Conservation (phyloP, 345 rosid species). For the Orychophragmus violaceus region DNA sequence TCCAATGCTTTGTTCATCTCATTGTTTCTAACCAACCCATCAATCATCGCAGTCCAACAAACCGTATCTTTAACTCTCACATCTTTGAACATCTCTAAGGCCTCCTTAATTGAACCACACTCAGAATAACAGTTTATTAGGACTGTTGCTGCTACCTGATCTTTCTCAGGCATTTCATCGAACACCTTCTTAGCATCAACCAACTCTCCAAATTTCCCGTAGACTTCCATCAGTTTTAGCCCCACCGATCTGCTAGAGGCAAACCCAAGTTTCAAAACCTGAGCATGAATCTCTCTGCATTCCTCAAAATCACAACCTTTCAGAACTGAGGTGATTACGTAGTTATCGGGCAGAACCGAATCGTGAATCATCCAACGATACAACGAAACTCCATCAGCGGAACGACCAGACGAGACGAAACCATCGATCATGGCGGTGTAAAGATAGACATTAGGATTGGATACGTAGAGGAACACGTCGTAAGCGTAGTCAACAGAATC, state of each 20-base stretch:
- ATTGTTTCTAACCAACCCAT: slow-evolving; percentile 51
- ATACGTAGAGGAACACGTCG: slow-evolving; percentile 37
- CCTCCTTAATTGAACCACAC: slow-evolving; percentile 39
- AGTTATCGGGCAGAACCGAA: slow-evolving; percentile 44
- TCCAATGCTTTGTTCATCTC: slow-evolving; percentile 54
- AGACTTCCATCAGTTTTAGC: slow-evolving; percentile 41
- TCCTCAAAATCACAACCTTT: slow-evolving; percentile 42
- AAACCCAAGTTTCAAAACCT: slow-evolving; percentile 51
- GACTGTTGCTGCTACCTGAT: slow-evolving; percentile 48
- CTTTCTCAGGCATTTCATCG: slow-evolving; percentile 51
- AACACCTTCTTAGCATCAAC: slow-evolving; percentile 38
- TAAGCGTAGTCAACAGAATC: slow-evolving; percentile 41
- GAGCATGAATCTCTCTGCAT: slow-evolving; percentile 49
- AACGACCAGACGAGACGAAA: slow-evolving; percentile 37
- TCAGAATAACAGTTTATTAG: slow-evolving; percentile 43
- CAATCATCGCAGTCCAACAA: slow-evolving; percentile 72
- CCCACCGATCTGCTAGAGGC: slow-evolving; percentile 37
- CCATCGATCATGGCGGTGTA: slow-evolving; percentile 61
- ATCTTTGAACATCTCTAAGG: slow-evolving; percentile 32
- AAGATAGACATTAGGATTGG: slow-evolving; percentile 46
- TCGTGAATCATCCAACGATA: slow-evolving; percentile 39
- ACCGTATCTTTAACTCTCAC: slow-evolving; percentile 48
- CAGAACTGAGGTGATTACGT: slow-evolving; percentile 41
- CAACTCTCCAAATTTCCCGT: slow-evolving; percentile 42
- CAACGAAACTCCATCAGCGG: slow-evolving; percentile 36